A percentile compares a stretch with the other conserved stretches of the same genome.
Conservation (phyloP, 768 basidiomycete species). For the Clitopilus passeckerianus region DNA sequence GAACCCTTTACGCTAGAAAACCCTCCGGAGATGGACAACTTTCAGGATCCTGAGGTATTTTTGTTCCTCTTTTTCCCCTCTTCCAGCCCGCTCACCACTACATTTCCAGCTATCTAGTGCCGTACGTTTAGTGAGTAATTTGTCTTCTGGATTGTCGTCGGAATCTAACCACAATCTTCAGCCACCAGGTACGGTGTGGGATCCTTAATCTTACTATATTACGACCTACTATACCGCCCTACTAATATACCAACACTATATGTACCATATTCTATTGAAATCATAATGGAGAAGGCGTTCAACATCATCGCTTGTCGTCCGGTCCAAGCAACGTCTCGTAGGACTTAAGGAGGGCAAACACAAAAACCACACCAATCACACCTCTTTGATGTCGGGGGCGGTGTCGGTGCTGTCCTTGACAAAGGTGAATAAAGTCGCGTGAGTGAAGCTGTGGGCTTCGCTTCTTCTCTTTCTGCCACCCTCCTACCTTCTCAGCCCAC, state of each 20-base stretch:
- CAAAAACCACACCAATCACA: too few relatives aligned
- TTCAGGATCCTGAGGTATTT: slow-evolving; percentile 31
- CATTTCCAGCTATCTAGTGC: background rate
- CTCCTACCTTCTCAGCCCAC: too few relatives aligned
- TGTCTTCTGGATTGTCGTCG: background rate
- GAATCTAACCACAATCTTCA: background rate
- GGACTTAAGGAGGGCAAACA: too few relatives aligned
- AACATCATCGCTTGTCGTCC: too few relatives aligned
- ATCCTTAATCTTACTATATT: background rate
- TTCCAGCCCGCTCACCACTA: background rate
- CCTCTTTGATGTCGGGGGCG: too few relatives aligned
- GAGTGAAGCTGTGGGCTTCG: too few relatives aligned
- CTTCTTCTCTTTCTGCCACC: too few relatives aligned
- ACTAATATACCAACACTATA: background rate
- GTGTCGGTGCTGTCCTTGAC: too few relatives aligned
- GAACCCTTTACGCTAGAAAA: background rate
- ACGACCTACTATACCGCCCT: background rate
- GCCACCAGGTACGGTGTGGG: background rate
- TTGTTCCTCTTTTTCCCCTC: background rate
- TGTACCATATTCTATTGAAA: background rate
- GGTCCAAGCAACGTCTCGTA: too few relatives aligned
- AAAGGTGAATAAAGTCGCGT: too few relatives aligned
- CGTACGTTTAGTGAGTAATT: background rate
- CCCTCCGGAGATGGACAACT: slow-evolving; percentile 29
- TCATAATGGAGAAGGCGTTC: too few relatives aligned